Evolutionary conservation across 371 early-diverging fungal genomes (phyloP).

Genomic region (Catenaria anguillulae): DNA sequence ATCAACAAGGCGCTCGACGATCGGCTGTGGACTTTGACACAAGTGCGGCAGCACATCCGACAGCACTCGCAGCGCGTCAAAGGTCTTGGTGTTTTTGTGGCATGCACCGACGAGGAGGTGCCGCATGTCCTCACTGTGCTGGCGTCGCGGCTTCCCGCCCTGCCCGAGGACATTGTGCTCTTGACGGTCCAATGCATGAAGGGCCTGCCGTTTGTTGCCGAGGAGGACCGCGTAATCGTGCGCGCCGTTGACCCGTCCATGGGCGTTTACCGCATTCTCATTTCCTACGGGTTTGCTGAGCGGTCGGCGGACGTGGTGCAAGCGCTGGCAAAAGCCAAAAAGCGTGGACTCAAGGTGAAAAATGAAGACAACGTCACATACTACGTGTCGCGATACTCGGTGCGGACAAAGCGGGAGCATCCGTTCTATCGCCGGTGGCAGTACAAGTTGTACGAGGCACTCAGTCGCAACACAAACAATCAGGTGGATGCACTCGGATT

Average conservation of each 20-base stretch:
- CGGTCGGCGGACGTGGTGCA: neutral
- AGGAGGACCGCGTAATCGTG: conserved; percentile 3
- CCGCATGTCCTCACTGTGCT: conserved; percentile 4
- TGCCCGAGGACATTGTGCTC: conserved; percentile 3
- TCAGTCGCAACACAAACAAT: neutral
- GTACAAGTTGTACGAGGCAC: neutral
- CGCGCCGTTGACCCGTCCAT: neutral
- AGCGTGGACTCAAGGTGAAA: neutral
- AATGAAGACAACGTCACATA: neutral
- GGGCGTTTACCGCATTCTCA: neutral
- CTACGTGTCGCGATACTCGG: neutral
- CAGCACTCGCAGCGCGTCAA: neutral
- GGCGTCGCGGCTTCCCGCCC: neutral
- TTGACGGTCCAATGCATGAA: neutral
- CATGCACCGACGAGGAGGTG: conserved; percentile 7
- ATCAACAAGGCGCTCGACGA: neutral
- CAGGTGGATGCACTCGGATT: neutral
- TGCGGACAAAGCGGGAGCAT: neutral
- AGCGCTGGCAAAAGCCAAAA: neutral
- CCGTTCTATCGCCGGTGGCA: neutral
- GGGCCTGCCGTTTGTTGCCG: conserved; percentile 5
- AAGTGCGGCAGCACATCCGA: conserved; percentile 5
- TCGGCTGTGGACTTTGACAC: neutral
- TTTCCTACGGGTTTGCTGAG: conserved; percentile 1
- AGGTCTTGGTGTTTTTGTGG: neutral